Evolutionary conservation across 192 early-diverging fungal genomes (phyloP).

Genomic region (Linnemannia zychae): DNA sequence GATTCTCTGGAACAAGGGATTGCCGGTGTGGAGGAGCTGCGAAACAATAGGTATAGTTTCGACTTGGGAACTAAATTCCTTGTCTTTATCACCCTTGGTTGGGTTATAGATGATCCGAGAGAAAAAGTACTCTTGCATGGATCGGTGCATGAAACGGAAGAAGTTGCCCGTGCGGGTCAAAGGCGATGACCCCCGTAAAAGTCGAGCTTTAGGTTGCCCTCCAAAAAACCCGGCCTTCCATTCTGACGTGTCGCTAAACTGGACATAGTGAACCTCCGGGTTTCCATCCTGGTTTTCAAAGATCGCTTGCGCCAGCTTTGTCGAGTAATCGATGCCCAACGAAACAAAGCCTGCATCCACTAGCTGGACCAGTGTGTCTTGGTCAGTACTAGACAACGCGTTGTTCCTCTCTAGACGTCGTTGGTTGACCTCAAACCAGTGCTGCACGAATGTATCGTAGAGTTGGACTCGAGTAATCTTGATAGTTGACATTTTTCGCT

Average conservation of each 20-base stretch:
- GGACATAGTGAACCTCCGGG: neutral
- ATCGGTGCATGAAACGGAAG: neutral
- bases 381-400: too few relatives aligned
- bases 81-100: neutral
- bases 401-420: neutral
- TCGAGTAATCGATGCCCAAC: neutral
- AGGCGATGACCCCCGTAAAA: neutral
- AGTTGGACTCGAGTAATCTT: neutral
- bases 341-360: neutral
- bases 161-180: neutral
- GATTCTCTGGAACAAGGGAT: neutral
- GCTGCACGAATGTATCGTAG: neutral
- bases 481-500: neutral
- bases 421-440: neutral
- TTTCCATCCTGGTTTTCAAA: neutral
- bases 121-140: neutral
- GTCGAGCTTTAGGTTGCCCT: neutral
- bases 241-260: neutral
- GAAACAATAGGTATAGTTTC: too few relatives aligned
- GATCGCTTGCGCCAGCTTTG: neutral
- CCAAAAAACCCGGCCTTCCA: neutral
- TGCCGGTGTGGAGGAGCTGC: neutral
- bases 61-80: neutral
- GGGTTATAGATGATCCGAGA: neutral
- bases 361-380: too few relatives aligned